phyloP scores from a whole-genome alignment of 768 basidiomycete genomes.

The Kwoniella dendrophila region DNA sequence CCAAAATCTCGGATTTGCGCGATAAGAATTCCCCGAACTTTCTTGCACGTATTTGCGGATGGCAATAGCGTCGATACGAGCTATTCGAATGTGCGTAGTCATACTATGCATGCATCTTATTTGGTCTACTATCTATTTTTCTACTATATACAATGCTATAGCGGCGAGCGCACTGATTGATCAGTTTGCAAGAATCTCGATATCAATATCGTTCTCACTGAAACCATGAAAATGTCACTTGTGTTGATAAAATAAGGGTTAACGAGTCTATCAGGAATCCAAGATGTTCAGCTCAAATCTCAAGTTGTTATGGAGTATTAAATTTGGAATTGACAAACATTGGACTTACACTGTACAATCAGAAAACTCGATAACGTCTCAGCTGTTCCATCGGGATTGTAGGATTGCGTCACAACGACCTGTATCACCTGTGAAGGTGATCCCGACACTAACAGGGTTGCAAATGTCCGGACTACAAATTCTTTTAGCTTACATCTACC shows the following conservation, averaged over 20 bases:
- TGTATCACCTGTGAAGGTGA: constrained; percentile 60
- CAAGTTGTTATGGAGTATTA: neutral
- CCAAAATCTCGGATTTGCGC: neutral
- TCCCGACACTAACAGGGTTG: constrained; percentile 60
- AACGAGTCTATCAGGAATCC: constrained; percentile 58
- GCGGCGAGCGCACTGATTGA: constrained; percentile 35
- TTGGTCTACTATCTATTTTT: neutral
- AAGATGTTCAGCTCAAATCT: neutral
- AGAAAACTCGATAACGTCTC: constrained; percentile 61
- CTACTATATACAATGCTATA: constrained; percentile 24
- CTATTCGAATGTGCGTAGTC: neutral
- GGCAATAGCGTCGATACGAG: too few species aligned
- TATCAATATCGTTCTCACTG: neutral
- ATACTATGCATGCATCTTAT: neutral
- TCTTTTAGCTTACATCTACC: too few species aligned
- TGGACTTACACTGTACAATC: constrained; percentile 59
- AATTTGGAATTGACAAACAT: too few species aligned
- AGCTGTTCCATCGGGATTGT: constrained; percentile 59
- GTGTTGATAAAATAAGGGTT: constrained; percentile 61
- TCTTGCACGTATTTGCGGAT: too few species aligned
- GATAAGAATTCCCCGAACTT: too few species aligned
- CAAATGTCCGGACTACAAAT: constrained; percentile 58
- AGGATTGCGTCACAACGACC: constrained; percentile 59
- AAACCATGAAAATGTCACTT: constrained; percentile 28
- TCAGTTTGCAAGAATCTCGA: neutral